Evolutionary conservation across 176 grass and related monocot species (phyloP), one percentile per base, ranked within the genome.

Genomic region (Cocos nucifera): DNA sequence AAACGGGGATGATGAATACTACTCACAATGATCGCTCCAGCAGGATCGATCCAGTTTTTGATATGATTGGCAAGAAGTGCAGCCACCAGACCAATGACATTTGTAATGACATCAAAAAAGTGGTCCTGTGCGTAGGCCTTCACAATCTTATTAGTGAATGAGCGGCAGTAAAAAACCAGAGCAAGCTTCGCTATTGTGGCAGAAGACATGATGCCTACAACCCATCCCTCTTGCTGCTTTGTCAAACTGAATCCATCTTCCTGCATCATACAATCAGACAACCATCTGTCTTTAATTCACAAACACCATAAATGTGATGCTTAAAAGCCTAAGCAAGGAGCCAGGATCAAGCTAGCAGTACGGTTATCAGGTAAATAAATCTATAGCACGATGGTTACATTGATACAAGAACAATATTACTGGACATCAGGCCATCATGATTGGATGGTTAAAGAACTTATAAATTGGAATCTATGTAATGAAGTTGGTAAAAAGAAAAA

Each of bases 71-170:
- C 92, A 62, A 96, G 92, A 61, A 96, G 75, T 68, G 87, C 83
- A 61, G 92, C 84, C 58, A 74, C 83, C 73, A 97, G 71, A 56
- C 92, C 92, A 6, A 97, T 79, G 15, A 88, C 62, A 54, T 97
- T 97, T 62, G 92, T 91, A 67, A 97, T 26, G 17, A 97, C 92
- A 67, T 97, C 92, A 17, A 97, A 97, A 16, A 85, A 91, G 19
- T 97, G 87, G 49, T 97, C 92, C 92, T 97, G 71, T 32, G 81
- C 81, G 66, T 83, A 97, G 30, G 87, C 81, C 62, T 35, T 79
- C n/a, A 85, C 87, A 27, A 88, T 88, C 59, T 86, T 72, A 54
- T 88, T 91, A 21, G 75, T 59, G 12, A 84, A 97, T 30, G 69
- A 91, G 49, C 57, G 82, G 76, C 92, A 91, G 66, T 88, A 97